Evolutionary conservation across 225 moss, liverwort and hornwort genomes (phyloP).

Genomic region (Neckera pumila): DNA sequence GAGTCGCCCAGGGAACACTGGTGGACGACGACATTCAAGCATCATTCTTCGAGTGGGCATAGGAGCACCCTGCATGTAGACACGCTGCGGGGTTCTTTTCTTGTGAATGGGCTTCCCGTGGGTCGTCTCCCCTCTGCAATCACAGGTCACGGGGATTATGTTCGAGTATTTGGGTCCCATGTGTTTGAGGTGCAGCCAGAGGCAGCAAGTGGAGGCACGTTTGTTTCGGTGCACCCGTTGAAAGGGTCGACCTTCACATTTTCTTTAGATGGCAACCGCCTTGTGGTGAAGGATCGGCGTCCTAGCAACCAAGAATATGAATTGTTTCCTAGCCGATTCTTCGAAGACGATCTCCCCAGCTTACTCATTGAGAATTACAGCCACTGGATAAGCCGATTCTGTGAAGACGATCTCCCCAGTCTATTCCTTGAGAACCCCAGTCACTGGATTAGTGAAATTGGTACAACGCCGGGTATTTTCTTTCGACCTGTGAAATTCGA

Average conservation of each 20-base stretch:
- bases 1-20: neutral
- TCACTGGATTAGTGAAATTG: too few species aligned
- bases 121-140: slow-evolving; percentile 4
- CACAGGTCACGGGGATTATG: neutral
- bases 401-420: too few species aligned
- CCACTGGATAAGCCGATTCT: neutral
- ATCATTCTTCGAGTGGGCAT: neutral
- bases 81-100: neutral
- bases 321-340: neutral
- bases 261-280: neutral
- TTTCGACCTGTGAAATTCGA: slow-evolving; percentile 13
- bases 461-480: neutral
- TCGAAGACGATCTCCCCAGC: neutral
- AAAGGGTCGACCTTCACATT: neutral
- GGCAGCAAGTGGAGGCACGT: neutral
- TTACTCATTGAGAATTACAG: neutral
- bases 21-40: neutral
- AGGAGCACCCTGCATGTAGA: slow-evolving; percentile 1
- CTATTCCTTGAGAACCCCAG: too few species aligned
- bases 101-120: neutral
- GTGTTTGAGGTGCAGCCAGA: slow-evolving; percentile 18
- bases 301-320: neutral
- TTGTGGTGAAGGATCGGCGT: slow-evolving; percentile 6
- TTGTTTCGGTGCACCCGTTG: neutral
- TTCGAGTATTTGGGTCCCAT: neutral